Conservation (phyloP, 2,329 filamentous ascomycete species). For the Ascochyta koolunga region DNA sequence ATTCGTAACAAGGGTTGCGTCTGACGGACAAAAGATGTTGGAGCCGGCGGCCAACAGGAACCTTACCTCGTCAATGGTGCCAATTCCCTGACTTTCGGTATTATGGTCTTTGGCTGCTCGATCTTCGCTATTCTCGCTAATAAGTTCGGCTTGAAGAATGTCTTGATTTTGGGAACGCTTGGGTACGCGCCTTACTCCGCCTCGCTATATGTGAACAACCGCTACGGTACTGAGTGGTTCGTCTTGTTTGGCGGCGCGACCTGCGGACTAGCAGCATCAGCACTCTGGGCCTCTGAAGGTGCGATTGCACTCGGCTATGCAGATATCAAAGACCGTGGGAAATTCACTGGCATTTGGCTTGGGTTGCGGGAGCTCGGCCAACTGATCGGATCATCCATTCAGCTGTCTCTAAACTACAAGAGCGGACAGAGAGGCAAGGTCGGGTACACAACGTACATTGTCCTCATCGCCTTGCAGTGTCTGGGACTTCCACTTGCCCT, state of each 20-base stretch:
- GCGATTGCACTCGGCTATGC: constrained; percentile 55
- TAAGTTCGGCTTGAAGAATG: constrained; percentile 46
- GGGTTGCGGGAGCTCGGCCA: constrained; percentile 60
- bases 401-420: constrained; percentile 57
- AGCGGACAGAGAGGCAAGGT: constrained; percentile 54
- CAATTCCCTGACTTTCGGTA: constrained; percentile 53
- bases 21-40: constrained; percentile 23
- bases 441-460: constrained; percentile 50
- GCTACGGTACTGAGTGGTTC: constrained; percentile 44
- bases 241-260: constrained; percentile 42
- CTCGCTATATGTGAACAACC: constrained; percentile 37
- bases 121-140: constrained; percentile 35
- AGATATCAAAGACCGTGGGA: constrained; percentile 54
- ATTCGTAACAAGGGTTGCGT: not conserved
- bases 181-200: constrained; percentile 42
- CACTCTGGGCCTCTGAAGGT: constrained; percentile 51
- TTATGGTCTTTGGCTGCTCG: constrained; percentile 49
- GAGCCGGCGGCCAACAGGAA: constrained; percentile 37
- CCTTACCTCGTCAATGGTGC: constrained; percentile 51
- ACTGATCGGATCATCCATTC: constrained; percentile 59
- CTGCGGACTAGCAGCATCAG: constrained; percentile 46
- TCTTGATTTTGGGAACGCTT: constrained; percentile 39
- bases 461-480: constrained; percentile 54
- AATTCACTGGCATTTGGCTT: constrained; percentile 59
- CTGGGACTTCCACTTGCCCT: constrained; percentile 55